Conservation (phyloP, 2,329 filamentous ascomycete genomes). For the Myrmaecium sp. region DNA sequence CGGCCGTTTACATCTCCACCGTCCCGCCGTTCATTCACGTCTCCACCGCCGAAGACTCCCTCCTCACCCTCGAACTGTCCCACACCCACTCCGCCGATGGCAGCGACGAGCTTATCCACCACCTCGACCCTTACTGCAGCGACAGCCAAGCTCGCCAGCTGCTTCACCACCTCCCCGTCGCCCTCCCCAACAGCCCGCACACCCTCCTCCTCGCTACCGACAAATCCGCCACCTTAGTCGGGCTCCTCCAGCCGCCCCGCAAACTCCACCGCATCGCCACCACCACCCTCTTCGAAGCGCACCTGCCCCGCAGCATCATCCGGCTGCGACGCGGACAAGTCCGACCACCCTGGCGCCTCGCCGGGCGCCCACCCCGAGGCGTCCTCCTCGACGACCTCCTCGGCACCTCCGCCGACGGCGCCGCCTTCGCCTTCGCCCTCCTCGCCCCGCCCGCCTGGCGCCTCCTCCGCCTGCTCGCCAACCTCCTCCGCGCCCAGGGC, state of each 20-base stretch:
- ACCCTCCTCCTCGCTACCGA: constrained; percentile 16
- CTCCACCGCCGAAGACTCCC: constrained; percentile 36
- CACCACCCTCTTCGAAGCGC: constrained; percentile 23
- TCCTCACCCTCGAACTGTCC: constrained; percentile 29
- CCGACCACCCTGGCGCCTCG: constrained; percentile 18
- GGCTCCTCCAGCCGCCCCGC: constrained; percentile 12
- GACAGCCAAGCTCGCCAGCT: constrained; percentile 14
- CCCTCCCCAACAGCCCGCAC: constrained; percentile 1
- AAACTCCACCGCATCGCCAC: constrained; percentile 11
- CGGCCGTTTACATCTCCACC: constrained; percentile 33
- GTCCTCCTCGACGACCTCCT: constrained; percentile 30
- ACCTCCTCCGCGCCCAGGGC: too few species aligned
- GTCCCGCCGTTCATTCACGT: constrained; percentile 32
- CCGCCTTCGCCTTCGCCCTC: constrained; percentile 42
- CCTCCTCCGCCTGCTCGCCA: constrained; percentile 57
- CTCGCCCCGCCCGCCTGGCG: constrained; percentile 46
- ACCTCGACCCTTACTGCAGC: constrained; percentile 13
- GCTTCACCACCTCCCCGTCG: constrained; percentile 12
- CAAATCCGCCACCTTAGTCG: constrained; percentile 15
- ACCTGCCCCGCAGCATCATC: constrained; percentile 23
- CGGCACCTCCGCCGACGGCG: constrained; percentile 34
- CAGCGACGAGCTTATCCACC: constrained; percentile 7
- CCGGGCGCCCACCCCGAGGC: constrained; percentile 10
- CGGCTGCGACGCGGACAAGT: constrained; percentile 34
- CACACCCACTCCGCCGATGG: constrained; percentile 18